Conservation (phyloP, 805 yeast species). For the Ogataea kodamae region DNA sequence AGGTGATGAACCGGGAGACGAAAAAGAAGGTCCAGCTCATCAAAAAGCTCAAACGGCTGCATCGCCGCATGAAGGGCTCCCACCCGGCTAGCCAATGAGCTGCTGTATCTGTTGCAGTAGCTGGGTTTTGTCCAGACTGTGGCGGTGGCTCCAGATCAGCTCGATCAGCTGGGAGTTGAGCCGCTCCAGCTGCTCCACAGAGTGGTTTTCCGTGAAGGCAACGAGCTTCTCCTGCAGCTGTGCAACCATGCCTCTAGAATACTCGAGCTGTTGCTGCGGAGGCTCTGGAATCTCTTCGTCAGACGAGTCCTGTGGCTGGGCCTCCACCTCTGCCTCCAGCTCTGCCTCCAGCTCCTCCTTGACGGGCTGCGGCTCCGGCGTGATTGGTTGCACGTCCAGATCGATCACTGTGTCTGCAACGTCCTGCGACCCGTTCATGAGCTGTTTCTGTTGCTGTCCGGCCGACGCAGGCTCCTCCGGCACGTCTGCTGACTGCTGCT, state of each 20-base stretch:
- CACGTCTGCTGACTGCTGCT: constrained; percentile 20
- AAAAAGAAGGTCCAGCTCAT: constrained; percentile 14
- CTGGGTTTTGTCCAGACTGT: constrained; percentile 41
- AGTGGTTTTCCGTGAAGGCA: constrained; percentile 35
- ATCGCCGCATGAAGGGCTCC: not conserved
- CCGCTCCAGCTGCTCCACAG: constrained; percentile 57
- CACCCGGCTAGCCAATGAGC: constrained; percentile 15
- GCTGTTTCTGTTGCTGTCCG: constrained; percentile 19
- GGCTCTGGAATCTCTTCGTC: constrained; percentile 27
- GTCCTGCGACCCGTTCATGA: constrained; percentile 16
- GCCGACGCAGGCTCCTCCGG: not conserved
- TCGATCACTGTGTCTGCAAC: constrained; percentile 6
- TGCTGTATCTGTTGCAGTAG: constrained; percentile 35
- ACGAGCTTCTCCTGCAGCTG: constrained; percentile 35
- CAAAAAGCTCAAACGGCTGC: constrained; percentile 13
- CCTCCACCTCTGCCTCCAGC: constrained; percentile 12
- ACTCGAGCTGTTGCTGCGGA: constrained; percentile 21
- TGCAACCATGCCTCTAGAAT: constrained; percentile 34
- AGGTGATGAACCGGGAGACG: constrained; percentile 12
- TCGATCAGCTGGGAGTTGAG: constrained; percentile 69
- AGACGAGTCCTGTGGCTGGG: constrained; percentile 7
- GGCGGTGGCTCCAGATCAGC: constrained; percentile 65
- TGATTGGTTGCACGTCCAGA: constrained; percentile 14
- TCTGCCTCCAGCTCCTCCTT: constrained; percentile 16
- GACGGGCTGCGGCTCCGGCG: constrained; percentile 10